These are phyloP conservation scores for Coemansia guatemalensis DNA, from an alignment of 192 early-diverging fungal species.

Conservation along the genomic window DNA sequence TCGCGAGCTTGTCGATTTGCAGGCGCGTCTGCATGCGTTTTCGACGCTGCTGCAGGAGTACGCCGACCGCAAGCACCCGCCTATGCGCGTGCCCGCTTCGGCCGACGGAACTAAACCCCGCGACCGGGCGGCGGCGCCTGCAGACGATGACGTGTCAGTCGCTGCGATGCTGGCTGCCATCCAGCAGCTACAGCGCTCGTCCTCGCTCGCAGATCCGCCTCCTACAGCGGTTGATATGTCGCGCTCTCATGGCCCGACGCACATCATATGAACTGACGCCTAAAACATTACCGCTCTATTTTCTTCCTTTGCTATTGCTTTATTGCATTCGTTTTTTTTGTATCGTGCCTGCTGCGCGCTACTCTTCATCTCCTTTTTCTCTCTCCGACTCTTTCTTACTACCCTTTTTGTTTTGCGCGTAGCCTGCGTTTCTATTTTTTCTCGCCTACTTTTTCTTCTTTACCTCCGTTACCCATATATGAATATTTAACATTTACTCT, in stretches of 20 bases:
- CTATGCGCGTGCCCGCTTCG: neutral
- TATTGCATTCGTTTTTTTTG: slow-evolving; percentile 5
- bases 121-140: slow-evolving; percentile 4
- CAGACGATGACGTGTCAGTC: slow-evolving; percentile 34
- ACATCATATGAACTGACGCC: neutral
- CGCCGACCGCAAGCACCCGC: slow-evolving; percentile 17
- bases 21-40: slow-evolving; percentile 43
- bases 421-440: slow-evolving; percentile 7
- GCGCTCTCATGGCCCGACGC: neutral
- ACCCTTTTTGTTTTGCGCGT: neutral
- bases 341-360: neutral
- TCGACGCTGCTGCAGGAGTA: slow-evolving; percentile 46
- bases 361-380: slow-evolving; percentile 5
- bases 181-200: slow-evolving; percentile 49
- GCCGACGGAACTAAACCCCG: slow-evolving; percentile 12
- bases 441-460: slow-evolving; percentile 11
- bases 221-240: neutral
- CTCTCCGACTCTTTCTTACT: neutral
- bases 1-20: slow-evolving; percentile 43
- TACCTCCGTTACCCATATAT: neutral
- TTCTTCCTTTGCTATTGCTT: neutral
- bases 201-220: slow-evolving; percentile 14
- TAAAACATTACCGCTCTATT: neutral
- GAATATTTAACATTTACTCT: neutral
- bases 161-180: slow-evolving; percentile 45